These are phyloP conservation scores for Diaporthe sp. DNA, from an alignment of 2,329 filamentous ascomycete species.

Conservation along the genomic window DNA sequence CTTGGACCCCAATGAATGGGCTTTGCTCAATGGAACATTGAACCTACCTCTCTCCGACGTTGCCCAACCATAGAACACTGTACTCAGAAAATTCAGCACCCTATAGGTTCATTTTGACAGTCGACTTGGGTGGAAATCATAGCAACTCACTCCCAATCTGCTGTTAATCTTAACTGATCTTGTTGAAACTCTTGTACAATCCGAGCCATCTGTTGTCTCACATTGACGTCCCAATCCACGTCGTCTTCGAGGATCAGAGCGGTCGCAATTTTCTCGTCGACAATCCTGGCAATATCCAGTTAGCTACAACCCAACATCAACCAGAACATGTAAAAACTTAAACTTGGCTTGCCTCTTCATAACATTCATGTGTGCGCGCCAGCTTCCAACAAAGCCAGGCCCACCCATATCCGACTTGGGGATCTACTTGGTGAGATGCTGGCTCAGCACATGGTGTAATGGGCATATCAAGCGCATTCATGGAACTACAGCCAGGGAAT, in stretches of 20 bases:
- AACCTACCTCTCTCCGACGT: slow-evolving; percentile 9
- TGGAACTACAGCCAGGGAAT: neutral
- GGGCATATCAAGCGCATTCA: neutral
- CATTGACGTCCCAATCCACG: slow-evolving; percentile 6
- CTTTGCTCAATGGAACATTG: neutral
- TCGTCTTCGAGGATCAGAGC: slow-evolving; percentile 12
- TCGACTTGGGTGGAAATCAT: neutral
- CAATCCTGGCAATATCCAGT: neutral
- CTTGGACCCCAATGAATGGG: neutral
- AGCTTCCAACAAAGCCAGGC: neutral
- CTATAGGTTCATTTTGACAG: neutral
- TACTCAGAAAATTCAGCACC: neutral
- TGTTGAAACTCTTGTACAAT: neutral
- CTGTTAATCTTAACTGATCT: neutral
- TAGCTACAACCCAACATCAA: neutral
- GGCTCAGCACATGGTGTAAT: neutral
- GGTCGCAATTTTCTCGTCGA: slow-evolving; percentile 6
- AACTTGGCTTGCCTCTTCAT: neutral
- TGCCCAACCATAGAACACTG: slow-evolving; percentile 10
- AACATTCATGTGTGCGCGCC: slow-evolving; percentile 9
- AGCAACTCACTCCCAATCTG: slow-evolving; percentile 2
- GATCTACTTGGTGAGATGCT: neutral
- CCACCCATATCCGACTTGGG: slow-evolving; percentile 20
- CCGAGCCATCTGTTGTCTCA: slow-evolving; percentile 21
- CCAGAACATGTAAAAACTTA: too few relatives aligned